Conservation (phyloP, 108 stramenopile species). For the Discostella stelligeroides region DNA sequence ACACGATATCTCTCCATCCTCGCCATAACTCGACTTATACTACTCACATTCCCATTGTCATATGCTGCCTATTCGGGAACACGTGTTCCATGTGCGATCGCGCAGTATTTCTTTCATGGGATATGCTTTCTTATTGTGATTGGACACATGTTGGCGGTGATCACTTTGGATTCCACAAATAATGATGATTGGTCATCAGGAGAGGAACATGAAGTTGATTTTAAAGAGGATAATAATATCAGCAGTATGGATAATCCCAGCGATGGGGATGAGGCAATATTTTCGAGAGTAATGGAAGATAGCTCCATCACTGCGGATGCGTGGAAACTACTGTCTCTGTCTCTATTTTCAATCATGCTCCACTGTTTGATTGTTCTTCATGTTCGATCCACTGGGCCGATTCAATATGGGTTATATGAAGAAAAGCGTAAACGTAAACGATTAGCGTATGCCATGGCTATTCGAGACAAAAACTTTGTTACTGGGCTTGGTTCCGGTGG, state of each 20-base stretch:
- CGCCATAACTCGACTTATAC: conserved; percentile 56
- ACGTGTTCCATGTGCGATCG: conserved; percentile 55
- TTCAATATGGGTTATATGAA: conserved; percentile 41
- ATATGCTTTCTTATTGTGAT: conserved; percentile 53
- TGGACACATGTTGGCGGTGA: conserved; percentile 60
- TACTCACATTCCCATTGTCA: conserved; percentile 69
- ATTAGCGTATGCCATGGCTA: conserved; percentile 47
- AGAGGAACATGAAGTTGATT: conserved; percentile 10
- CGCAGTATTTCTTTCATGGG: conserved; percentile 65
- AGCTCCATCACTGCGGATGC: conserved; percentile 17
- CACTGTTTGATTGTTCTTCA: conserved; percentile 79
- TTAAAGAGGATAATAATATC: neutral
- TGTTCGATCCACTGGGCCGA: conserved; percentile 78
- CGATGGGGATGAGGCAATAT: conserved; percentile 10
- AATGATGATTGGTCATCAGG: conserved; percentile 20
- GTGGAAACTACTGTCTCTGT: conserved; percentile 65
- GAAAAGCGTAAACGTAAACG: conserved; percentile 42
- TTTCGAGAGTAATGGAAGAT: conserved; percentile 8
- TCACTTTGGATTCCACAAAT: conserved; percentile 61
- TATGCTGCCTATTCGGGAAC: conserved; percentile 81
- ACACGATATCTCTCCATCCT: conserved; percentile 58
- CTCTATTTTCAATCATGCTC: conserved; percentile 56
- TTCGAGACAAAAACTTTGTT: conserved; percentile 20
- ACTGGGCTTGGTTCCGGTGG: conserved; percentile 10
- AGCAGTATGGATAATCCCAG: neutral